Base-by-base conservation (phyloP, 2,329 filamentous ascomycete genomes). In the Chaetomium strumarium region DNA sequence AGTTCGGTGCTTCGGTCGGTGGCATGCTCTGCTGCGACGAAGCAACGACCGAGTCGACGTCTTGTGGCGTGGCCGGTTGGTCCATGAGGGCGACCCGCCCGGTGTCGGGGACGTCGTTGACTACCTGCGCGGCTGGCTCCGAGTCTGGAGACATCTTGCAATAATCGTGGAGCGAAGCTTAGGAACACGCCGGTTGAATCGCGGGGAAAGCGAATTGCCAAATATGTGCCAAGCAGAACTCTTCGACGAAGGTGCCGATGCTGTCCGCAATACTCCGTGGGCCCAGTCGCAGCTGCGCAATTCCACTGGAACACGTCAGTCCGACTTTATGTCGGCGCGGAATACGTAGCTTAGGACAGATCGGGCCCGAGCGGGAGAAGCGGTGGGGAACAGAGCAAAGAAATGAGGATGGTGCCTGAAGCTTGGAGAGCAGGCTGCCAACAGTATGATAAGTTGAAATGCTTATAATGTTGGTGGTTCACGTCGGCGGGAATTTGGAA, bases 21-120 rank as follows among this genome's bases (percentile, higher is more conserved):
- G 77, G 75, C n/a, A 83, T 68, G 17, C 78, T 79, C 34, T 74
- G 69, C 55, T 81, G 78, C 14, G 78, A 80, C 9, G 70, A 69
- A 24, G 65, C 60, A 14, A 62, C 52, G 19, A 63, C 46, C 7
- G 59, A 57, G 9, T 62, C 62, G 31, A 63, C 56, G 46, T 58
- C 57, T 16, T 60, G 64, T 34, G 68, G 63, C 34, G 68, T 72
- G 33, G 63, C 62, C 34, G 68, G 67, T 9, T 66, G 64, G 38
- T 71, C 66, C 54, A 64, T 45, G 5, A 55, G 59, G 39, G 58
- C 59, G 10, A 51, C 44, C 39, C 51, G 55, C 43, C 53, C 58
- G 7, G 64, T 57, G 30, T 58, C 54, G 30, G 50, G 46, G 30
- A 62, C 52, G 55, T 63, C 64, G 51, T 70, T 68, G 48, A 63